Evolutionary conservation across 306 rosid species (phyloP).

Genomic region (Comarum palustre): DNA sequence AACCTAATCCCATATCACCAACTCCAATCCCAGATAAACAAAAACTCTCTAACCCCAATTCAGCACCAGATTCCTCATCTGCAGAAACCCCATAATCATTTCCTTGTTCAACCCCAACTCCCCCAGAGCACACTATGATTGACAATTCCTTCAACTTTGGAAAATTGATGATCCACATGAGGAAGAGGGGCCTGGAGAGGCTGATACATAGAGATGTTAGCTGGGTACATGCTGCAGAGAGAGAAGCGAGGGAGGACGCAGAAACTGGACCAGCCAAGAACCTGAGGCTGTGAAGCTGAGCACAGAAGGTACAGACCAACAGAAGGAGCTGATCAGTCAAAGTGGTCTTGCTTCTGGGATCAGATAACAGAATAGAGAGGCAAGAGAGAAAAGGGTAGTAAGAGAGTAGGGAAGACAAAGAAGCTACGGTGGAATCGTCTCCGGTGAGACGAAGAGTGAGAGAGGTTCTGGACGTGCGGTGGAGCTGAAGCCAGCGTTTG

Average conservation of each 20-base stretch:
- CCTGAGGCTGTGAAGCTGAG: constrained; percentile 47
- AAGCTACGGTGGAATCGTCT: constrained; percentile 28
- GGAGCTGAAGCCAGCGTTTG: constrained; percentile 81
- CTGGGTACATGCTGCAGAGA: constrained; percentile 45
- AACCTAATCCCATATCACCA: constrained; percentile 60
- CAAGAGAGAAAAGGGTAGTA: constrained; percentile 57
- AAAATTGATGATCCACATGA: constrained; percentile 54
- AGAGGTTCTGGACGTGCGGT: constrained; percentile 58
- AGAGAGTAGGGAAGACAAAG: constrained; percentile 51
- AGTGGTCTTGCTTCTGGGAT: not conserved
- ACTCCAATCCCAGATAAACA: constrained; percentile 54
- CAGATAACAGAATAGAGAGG: constrained; percentile 49
- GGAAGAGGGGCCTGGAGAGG: constrained; percentile 56
- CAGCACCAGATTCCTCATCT: constrained; percentile 30
- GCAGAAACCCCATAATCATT: constrained; percentile 21
- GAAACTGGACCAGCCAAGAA: constrained; percentile 52
- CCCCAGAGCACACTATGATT: constrained; percentile 27
- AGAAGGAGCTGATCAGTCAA: constrained; percentile 39
- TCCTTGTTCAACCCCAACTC: constrained; percentile 11
- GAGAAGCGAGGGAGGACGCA: constrained; percentile 53
- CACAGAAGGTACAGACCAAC: constrained; percentile 34
- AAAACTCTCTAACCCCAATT: constrained; percentile 52
- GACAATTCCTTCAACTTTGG: constrained; percentile 53
- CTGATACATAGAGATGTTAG: constrained; percentile 54
- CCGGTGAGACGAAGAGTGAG: constrained; percentile 56